A percentile compares a stretch with the other conserved stretches of the same genome.
phyloP scores from a whole-genome alignment of 179 eudicot species.

The Patellifolia procumbens region DNA sequence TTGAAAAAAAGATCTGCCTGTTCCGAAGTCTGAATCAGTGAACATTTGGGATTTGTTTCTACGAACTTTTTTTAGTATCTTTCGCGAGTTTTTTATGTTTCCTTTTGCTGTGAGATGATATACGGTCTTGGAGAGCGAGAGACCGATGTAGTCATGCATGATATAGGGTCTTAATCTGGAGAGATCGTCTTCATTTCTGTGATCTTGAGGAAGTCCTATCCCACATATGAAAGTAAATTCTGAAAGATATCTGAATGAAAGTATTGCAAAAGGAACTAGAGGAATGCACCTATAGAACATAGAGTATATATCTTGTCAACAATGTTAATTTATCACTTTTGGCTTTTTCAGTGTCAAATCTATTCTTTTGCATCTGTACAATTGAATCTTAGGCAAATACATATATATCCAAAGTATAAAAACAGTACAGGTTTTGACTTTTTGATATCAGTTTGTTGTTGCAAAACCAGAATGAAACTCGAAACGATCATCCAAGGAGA shows the following conservation, averaged over 20 bases:
- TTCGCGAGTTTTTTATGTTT: background rate
- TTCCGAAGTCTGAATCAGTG: background rate
- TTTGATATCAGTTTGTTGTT: constrained; percentile 30
- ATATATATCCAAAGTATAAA: constrained; percentile 34
- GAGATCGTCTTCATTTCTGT: background rate
- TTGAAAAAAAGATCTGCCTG: background rate
- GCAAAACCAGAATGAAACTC: constrained; percentile 31
- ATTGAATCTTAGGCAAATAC: constrained; percentile 35
- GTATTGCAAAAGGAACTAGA: constrained; percentile 6
- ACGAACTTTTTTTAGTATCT: background rate
- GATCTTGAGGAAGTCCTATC: background rate
- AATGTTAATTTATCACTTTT: constrained; percentile 25
- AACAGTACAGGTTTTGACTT: constrained; percentile 30
- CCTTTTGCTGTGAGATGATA: constrained; percentile 13
- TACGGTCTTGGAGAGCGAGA: background rate
- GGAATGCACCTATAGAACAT: constrained; percentile 18
- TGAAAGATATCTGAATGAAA: constrained; percentile 18
- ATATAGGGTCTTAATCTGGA: background rate
- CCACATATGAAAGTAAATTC: constrained; percentile 14
- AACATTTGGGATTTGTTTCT: background rate
- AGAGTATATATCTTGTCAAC: constrained; percentile 22
- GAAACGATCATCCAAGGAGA: constrained; percentile 30
- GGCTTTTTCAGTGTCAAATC: constrained; percentile 18
- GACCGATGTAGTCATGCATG: constrained; percentile 3
- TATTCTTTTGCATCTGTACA: constrained; percentile 34